phyloP scores from a whole-genome alignment of 2,329 filamentous ascomycete species.

The Trichophyton equinum region DNA sequence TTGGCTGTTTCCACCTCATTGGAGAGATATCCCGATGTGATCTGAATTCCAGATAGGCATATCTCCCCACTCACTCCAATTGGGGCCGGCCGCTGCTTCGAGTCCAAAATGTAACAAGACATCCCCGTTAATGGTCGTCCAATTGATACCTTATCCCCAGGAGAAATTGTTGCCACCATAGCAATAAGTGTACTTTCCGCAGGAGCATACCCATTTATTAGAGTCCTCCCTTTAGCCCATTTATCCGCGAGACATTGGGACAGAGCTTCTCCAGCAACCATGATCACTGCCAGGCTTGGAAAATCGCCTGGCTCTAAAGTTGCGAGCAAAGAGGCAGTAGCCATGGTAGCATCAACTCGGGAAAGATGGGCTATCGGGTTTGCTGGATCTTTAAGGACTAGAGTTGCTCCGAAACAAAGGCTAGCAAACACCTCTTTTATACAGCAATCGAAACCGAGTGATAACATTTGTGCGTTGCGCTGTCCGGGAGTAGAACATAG shows the following conservation, averaged over 20 bases:
- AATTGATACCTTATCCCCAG: neutral
- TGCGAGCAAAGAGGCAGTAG: conserved; percentile 30
- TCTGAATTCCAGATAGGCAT: conserved; percentile 33
- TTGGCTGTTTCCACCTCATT: conserved; percentile 19
- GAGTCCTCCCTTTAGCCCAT: neutral
- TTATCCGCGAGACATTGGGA: neutral
- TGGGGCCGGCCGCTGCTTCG: conserved; percentile 18
- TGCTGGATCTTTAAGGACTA: conserved; percentile 21
- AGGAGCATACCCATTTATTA: conserved; percentile 1
- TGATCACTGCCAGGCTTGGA: conserved; percentile 10
- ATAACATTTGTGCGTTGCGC: conserved; percentile 32
- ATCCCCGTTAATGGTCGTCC: neutral
- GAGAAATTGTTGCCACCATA: neutral
- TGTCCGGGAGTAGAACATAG: conserved; percentile 23
- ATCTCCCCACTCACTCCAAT: conserved; percentile 32
- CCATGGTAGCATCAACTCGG: conserved; percentile 21
- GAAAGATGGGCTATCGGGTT: conserved; percentile 24
- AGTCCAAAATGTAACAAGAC: neutral
- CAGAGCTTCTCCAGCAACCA: neutral
- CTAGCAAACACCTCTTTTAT: conserved; percentile 34
- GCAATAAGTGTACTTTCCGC: conserved; percentile 1
- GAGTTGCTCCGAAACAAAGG: conserved; percentile 29
- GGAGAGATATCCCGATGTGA: conserved; percentile 33
- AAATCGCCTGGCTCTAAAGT: conserved; percentile 24
- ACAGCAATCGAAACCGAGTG: conserved; percentile 34